These are phyloP conservation scores for Coemansia sp. DNA, from an alignment of 192 early-diverging fungal species.

Conservation along the genomic window DNA sequence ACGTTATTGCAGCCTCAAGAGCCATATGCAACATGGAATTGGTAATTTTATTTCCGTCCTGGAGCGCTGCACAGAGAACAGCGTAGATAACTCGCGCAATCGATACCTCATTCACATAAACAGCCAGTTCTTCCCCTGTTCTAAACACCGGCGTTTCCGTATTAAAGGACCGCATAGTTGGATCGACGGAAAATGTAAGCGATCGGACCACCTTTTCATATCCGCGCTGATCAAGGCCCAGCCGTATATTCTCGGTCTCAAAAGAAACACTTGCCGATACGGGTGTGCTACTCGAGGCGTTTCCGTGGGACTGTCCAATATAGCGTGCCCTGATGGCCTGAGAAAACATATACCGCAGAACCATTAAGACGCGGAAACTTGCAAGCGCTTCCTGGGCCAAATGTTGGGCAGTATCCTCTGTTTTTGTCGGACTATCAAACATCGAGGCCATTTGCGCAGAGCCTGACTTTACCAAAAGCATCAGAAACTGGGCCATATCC, in stretches of 20 bases:
- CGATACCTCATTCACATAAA: conserved; percentile 14
- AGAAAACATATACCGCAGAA: conserved; percentile 21
- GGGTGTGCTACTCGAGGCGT: background rate
- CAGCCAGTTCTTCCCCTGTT: conserved; percentile 11
- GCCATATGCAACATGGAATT: conserved; percentile 11
- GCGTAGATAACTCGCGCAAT: conserved; percentile 22
- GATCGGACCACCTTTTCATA: conserved; percentile 19
- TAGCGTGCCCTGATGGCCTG: background rate
- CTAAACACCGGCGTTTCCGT: background rate
- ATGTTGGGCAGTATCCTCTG: background rate
- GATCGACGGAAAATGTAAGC: conserved; percentile 8
- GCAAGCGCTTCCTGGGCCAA: background rate
- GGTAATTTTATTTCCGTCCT: conserved; percentile 14
- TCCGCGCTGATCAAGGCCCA: conserved; percentile 2
- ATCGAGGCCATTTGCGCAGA: background rate
- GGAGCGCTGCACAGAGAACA: conserved; percentile 25
- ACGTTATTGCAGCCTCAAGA: conserved; percentile 13
- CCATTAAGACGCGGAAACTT: conserved; percentile 9
- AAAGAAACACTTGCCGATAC: background rate
- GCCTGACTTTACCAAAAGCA: conserved; percentile 16
- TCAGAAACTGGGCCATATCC: conserved; percentile 16
- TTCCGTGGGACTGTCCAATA: background rate
- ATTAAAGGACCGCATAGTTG: conserved; percentile 18
- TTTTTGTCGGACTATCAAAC: background rate
- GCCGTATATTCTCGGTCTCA: background rate